Evolutionary conservation across 1,284 basidiomycete genomes (phyloP).

Genomic region (Irpex sp.): DNA sequence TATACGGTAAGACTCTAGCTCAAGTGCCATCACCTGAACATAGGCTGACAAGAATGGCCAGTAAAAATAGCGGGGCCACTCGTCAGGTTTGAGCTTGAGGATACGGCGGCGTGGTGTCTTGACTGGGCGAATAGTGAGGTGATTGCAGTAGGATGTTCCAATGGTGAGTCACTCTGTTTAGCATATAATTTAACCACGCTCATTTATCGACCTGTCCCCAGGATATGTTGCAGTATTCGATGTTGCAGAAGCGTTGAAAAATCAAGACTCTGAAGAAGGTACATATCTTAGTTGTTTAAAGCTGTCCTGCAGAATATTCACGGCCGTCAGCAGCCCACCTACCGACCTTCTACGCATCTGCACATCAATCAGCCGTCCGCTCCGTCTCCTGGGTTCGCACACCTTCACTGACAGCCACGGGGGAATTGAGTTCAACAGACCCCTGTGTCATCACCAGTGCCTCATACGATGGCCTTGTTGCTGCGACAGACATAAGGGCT

Average conservation of each 20-base stretch:
- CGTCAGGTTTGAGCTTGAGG: constrained; percentile 67
- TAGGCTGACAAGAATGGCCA: constrained; percentile 23
- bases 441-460: constrained; percentile 73
- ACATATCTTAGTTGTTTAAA: not conserved
- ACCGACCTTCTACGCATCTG: constrained; percentile 67
- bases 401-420: constrained; percentile 52
- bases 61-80: constrained; percentile 63
- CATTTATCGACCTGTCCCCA: constrained; percentile 24
- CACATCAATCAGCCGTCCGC: constrained; percentile 79
- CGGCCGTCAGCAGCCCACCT: constrained; percentile 34
- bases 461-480: constrained; percentile 75
- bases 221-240: constrained; percentile 78
- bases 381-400: constrained; percentile 68
- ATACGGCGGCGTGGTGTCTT: constrained; percentile 68
- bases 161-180: constrained; percentile 45
- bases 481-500: constrained; percentile 72
- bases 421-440: constrained; percentile 43
- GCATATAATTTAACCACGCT: not conserved
- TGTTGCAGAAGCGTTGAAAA: constrained; percentile 46
- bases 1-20: constrained; percentile 20
- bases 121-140: constrained; percentile 86
- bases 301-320: not conserved
- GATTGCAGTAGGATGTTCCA: constrained; percentile 77
- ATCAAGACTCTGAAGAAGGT: not conserved
- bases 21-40: not conserved